These are phyloP conservation scores for Skeletonema marinoi DNA, from an alignment of 108 stramenopile genomes.

Conservation along the genomic window DNA sequence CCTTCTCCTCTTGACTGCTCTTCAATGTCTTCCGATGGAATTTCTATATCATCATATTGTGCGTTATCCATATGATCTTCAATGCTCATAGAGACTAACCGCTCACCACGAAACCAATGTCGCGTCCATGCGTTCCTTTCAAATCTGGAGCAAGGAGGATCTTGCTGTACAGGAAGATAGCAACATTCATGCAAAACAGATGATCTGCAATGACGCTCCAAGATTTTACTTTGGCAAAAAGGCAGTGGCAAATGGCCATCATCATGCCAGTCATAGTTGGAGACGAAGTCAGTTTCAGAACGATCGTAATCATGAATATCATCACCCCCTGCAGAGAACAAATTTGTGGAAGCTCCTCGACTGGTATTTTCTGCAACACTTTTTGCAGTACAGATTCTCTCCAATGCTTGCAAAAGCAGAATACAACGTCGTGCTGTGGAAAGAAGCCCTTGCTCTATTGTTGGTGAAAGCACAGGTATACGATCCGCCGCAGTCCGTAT, in stretches of 20 bases:
- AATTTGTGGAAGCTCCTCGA: not conserved
- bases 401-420: conserved; percentile 23
- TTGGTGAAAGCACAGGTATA: conserved; percentile 11
- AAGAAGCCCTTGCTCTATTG: conserved; percentile 18
- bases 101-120: conserved; percentile 27
- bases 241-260: conserved; percentile 42
- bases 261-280: conserved; percentile 50
- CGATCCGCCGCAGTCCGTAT: not conserved
- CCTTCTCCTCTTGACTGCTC: not conserved
- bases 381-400: conserved; percentile 31
- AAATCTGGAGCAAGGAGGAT: conserved; percentile 39
- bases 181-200: conserved; percentile 38
- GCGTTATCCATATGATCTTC: conserved; percentile 30
- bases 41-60: not conserved
- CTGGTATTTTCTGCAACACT: conserved; percentile 13
- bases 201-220: not conserved
- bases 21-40: conserved; percentile 1
- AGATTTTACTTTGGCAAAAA: not conserved
- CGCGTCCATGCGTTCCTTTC: conserved; percentile 37
- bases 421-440: conserved; percentile 35
- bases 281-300: conserved; percentile 10
- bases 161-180: conserved; percentile 16
- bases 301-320: conserved; percentile 49
- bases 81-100: conserved; percentile 32
- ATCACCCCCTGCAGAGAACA: conserved; percentile 30